Conservation (phyloP, 192 early-diverging fungal genomes). For the Podila epigama region DNA sequence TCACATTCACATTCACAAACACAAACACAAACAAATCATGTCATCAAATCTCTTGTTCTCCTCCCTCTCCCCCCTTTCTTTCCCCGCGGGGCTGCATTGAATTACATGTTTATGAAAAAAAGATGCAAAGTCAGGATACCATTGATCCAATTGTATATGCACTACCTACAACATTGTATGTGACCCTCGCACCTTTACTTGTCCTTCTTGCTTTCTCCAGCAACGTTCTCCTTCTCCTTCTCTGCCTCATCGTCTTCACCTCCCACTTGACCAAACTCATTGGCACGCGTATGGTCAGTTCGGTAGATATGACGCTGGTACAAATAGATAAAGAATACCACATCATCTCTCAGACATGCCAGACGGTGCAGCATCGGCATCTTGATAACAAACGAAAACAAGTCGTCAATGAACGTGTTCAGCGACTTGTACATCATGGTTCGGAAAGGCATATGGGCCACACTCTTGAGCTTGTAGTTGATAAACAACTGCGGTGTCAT, state of each 20-base stretch:
- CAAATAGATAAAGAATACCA: constrained; percentile 87
- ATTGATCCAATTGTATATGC: too few relatives aligned
- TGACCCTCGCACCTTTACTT: constrained; percentile 43
- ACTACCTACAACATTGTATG: too few relatives aligned
- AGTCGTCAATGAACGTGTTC: constrained; percentile 78
- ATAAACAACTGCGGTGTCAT: constrained; percentile 93
- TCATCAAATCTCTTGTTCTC: too few relatives aligned
- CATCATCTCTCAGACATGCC: constrained; percentile 87
- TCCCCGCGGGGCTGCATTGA: too few relatives aligned
- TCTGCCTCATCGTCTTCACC: constrained; percentile 47
- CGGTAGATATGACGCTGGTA: constrained; percentile 86
- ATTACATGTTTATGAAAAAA: too few relatives aligned
- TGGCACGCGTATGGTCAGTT: constrained; percentile 82
- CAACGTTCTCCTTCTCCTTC: neutral
- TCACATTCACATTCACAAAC: too few relatives aligned
- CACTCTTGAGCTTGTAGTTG: constrained; percentile 86
- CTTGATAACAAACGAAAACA: constrained; percentile 94
- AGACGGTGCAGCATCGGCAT: constrained; percentile 91
- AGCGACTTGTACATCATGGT: constrained; percentile 92
- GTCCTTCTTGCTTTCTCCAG: constrained; percentile 46
- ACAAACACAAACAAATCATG: too few relatives aligned
- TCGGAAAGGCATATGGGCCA: constrained; percentile 94
- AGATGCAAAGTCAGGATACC: too few relatives aligned
- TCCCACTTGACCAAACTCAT: constrained; percentile 88
- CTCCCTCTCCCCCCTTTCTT: too few relatives aligned